Base-by-base conservation (phyloP, 2,329 filamentous ascomycete species). In the Microsporum canis region DNA sequence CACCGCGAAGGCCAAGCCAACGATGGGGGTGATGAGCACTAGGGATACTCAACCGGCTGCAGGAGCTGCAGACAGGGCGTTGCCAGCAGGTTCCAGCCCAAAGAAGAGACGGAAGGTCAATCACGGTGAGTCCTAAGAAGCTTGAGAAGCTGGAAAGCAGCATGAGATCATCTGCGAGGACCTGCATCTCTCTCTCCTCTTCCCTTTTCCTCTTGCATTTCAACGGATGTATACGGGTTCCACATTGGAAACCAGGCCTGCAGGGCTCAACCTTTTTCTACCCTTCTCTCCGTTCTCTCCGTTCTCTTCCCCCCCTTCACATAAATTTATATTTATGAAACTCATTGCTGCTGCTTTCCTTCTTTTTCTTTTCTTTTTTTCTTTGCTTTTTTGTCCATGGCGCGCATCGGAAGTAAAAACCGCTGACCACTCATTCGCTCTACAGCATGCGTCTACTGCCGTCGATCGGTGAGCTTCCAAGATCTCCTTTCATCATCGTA, bases 81-180 rank as follows among this genome's bases (percentile, higher is more conserved):
- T 67, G 59, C 71, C 70, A 64, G 67, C 68, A 68, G 71, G 73
- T 62, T 66, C 72, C 61, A 88, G 84, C 72, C 85, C 87, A 57
- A 91, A 89, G 79, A 91, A 91, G 81, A 83, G 88, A 77, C 87
- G 88, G 79, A 92, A 92, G 79, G 88, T 92, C 68, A 91, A 91
- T 79, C 88, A 92, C 78, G 88, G 88, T 91, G 84, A 78, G 85
- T 76, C 17, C 6, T 10, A 23, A 17, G 51, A 55, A 55, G 51
- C 33, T 55, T 12, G 33, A 23, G 14, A 31, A 55, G 51, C 31
- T 7, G 29, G 27, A 33, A 31, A 55, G 31, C 12, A 10, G 29
- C 33, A 55, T 33, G 29, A 36, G 51, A 34, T 17, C 29, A 31
- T 12, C n/a, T 36, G 51, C 31, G 31, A 34, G 14, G n/a, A 62